phyloP scores from a whole-genome alignment of 2,329 filamentous ascomycete genomes.

The Bipolaris sorokiniana region DNA sequence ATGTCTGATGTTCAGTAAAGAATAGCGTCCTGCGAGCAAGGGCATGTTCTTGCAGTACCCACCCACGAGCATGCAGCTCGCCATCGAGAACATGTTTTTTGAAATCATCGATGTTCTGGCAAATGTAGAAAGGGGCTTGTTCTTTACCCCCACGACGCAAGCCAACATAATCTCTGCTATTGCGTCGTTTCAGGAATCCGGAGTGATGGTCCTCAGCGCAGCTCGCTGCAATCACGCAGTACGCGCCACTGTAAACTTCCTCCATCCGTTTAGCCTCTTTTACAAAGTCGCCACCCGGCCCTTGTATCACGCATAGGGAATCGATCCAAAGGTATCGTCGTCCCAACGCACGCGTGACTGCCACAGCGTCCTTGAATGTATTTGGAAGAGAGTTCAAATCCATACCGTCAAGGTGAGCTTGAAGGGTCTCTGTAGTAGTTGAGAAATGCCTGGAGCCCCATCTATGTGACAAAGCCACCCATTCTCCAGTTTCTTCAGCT shows the following conservation, averaged over 20 bases:
- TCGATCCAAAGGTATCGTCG: conserved; percentile 40
- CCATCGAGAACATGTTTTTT: conserved; percentile 25
- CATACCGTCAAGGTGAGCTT: background rate
- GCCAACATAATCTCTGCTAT: background rate
- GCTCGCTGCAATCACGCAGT: conserved; percentile 32
- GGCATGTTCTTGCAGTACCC: conserved; percentile 38
- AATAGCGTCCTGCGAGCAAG: conserved; percentile 35
- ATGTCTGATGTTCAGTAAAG: conserved; percentile 33
- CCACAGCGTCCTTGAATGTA: conserved; percentile 31
- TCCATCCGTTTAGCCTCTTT: conserved; percentile 31
- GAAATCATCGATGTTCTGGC: conserved; percentile 33
- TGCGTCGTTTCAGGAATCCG: conserved; percentile 21
- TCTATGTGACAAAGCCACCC: conserved; percentile 25
- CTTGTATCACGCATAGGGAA: conserved; percentile 36
- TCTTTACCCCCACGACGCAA: background rate
- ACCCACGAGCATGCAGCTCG: conserved; percentile 27
- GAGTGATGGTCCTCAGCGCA: conserved; percentile 11
- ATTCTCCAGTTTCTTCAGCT: conserved; percentile 3
- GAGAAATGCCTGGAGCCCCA: conserved; percentile 21
- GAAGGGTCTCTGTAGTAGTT: conserved; percentile 8
- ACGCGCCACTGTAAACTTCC: conserved; percentile 31
- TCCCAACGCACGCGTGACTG: conserved; percentile 21
- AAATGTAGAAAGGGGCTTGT: conserved; percentile 11
- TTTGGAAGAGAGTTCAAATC: conserved; percentile 8
- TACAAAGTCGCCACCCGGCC: conserved; percentile 26